Base-by-base conservation (phyloP, 805 yeast genomes). In the Metschnikowia lochheadii region DNA sequence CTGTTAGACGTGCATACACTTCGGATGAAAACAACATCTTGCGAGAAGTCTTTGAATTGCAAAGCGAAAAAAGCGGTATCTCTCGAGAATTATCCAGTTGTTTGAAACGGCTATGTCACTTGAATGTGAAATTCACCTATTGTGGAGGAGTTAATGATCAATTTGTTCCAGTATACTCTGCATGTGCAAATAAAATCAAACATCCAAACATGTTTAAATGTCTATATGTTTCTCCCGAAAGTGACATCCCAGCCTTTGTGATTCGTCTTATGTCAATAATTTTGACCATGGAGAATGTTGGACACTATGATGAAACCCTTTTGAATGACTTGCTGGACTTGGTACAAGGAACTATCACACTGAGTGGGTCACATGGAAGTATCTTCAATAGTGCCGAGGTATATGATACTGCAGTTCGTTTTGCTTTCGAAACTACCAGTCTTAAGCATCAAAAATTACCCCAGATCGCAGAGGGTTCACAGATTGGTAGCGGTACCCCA, bases 171-270 rank as follows among this genome's bases (percentile, higher is more conserved):
- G 45, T 72, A 1, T 57, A 56, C 35, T 68, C 73, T 8, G 52
- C 75, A 5, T 55, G 72, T 37, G 67, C 58, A 5, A 51, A 55
- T n/a, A 58, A 62, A 21, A 56, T 58, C 23, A 56, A 63, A 20
- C 78, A 73, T 50, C 74, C 77, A 1, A 72, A 72, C 50, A 66
- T 73, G 15, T 69, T 52, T 49, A 61, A 75, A 38, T 55, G 64
- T 37, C 40, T 69, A 6, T 63, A 52, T 43, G 59, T 62, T 6
- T 64, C 59, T 15, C 54, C 56, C 10, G 31, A 44, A 5, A 48
- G 51, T 33, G 56, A 55, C 1, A 56, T 64, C 1, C 74, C 76
- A 0, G 41, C 49, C 10, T 73, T 73, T 52, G 48, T 72, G 2
- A 49, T 55, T 2, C 50, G 54, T 4, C 60, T 73, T n/a, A 50